Evolutionary conservation across 495 filamentous ascomycete species (phyloP).

Genomic region (Penicillium malachiteum): DNA sequence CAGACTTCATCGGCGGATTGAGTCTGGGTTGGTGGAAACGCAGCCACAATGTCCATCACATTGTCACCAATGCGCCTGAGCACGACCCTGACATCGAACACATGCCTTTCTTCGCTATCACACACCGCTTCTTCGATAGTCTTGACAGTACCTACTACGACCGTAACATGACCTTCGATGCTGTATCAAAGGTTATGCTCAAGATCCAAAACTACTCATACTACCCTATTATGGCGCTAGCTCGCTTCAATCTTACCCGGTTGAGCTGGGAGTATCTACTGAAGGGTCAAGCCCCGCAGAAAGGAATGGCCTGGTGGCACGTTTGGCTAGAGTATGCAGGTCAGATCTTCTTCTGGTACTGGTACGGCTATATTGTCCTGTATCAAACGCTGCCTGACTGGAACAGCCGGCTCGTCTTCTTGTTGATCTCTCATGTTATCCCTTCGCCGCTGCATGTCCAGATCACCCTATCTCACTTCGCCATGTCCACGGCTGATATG

Average conservation of each 20-base stretch:
- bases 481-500: conserved; percentile 92
- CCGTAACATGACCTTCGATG: conserved; percentile 79
- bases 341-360: conserved; percentile 86
- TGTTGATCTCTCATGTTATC: conserved; percentile 84
- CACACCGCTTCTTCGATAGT: conserved; percentile 75
- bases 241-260: conserved; percentile 88
- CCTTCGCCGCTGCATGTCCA: conserved; percentile 89
- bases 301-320: conserved; percentile 86
- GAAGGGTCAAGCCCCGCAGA: conserved; percentile 70
- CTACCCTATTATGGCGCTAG: conserved; percentile 80
- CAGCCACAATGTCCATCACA: conserved; percentile 97
- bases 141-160: conserved; percentile 89
- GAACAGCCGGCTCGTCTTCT: conserved; percentile 67
- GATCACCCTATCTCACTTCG: conserved; percentile 95
- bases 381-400: conserved; percentile 73
- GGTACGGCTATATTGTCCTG: conserved; percentile 86
- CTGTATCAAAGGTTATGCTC: conserved; percentile 67
- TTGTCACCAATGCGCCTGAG: conserved; percentile 94
- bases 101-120: conserved; percentile 92
- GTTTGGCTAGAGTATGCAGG: conserved; percentile 81
- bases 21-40: conserved; percentile 96
- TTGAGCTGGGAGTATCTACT: conserved; percentile 83
- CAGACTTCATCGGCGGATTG: conserved; percentile 87
- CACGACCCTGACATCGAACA: conserved; percentile 98
- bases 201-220: conserved; percentile 80